A percentile compares a stretch with the other conserved stretches of the same genome.
phyloP scores from a whole-genome alignment of 495 filamentous ascomycete genomes.

The Penicillium steckii region DNA sequence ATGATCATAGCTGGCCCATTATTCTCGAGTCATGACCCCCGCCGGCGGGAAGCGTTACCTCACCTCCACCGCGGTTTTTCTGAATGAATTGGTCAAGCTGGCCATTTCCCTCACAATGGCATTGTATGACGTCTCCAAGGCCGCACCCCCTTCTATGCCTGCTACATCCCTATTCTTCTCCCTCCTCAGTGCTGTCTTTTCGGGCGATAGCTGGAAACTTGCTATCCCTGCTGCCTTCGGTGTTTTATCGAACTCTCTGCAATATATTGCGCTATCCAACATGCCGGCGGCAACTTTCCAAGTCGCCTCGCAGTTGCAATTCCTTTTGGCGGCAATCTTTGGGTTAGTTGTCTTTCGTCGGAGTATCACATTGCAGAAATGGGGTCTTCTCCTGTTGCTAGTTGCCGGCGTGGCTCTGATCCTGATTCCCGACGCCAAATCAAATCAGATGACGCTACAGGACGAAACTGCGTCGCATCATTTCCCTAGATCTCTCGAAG shows the following conservation, averaged over 20 bases:
- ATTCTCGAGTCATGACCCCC: slow-evolving; percentile 87
- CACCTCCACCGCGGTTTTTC: slow-evolving; percentile 89
- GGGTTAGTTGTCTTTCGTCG: slow-evolving; percentile 73
- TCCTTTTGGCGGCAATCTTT: slow-evolving; percentile 87
- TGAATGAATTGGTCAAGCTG: slow-evolving; percentile 92
- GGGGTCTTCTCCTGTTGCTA: slow-evolving; percentile 77
- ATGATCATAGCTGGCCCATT: slow-evolving; percentile 71
- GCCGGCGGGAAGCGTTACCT: slow-evolving; percentile 82
- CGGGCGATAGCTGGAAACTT: slow-evolving; percentile 94
- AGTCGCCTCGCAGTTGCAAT: slow-evolving; percentile 89
- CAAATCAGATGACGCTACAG: slow-evolving; percentile 49
- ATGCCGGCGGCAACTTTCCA: slow-evolving; percentile 90
- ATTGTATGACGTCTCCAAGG: slow-evolving; percentile 79
- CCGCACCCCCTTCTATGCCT: slow-evolving; percentile 70
- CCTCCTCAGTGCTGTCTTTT: slow-evolving; percentile 78
- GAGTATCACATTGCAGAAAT: slow-evolving; percentile 66
- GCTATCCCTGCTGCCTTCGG: slow-evolving; percentile 87
- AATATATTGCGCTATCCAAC: slow-evolving; percentile 91
- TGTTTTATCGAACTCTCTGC: slow-evolving; percentile 84
- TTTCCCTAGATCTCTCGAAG: slow-evolving; percentile 69
- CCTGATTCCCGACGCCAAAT: slow-evolving; percentile 63
- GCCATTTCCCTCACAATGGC: slow-evolving; percentile 81
- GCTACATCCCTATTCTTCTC: slow-evolving; percentile 76
- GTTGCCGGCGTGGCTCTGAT: slow-evolving; percentile 84
- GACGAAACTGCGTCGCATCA: slow-evolving; percentile 54